These are phyloP conservation scores for Pseudopithomyces chartarum DNA, from an alignment of 2,329 filamentous ascomycete species.

Conservation along the genomic window DNA sequence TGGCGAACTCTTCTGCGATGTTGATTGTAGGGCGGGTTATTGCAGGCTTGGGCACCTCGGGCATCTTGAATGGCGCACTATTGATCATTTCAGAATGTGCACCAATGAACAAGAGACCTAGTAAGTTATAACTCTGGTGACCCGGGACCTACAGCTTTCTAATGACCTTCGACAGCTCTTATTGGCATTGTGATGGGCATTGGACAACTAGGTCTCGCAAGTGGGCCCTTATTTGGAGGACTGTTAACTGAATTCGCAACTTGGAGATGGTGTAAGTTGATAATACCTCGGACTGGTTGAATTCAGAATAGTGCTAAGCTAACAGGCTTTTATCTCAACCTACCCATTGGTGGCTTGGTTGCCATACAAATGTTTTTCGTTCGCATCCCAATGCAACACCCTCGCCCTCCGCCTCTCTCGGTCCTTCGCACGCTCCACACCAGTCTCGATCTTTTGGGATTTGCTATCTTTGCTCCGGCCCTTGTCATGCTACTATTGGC, in stretches of 20 bases:
- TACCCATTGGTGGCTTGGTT: not conserved
- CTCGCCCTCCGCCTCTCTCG: not conserved
- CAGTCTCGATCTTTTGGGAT: constrained; percentile 9
- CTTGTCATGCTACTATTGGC: constrained; percentile 19
- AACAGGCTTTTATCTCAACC: constrained; percentile 2
- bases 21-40: constrained; percentile 10
- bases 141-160: not conserved
- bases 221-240: constrained; percentile 10
- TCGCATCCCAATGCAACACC: not conserved
- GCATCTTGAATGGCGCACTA: constrained; percentile 7
- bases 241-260: constrained; percentile 4
- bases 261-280: constrained; percentile 7
- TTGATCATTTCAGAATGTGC: constrained; percentile 2
- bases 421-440: not conserved
- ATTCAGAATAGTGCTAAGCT: not conserved
- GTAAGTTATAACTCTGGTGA: not conserved
- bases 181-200: not conserved
- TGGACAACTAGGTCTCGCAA: not conserved
- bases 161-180: not conserved
- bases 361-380: not conserved
- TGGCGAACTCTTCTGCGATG: constrained; percentile 7
- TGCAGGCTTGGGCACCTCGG: constrained; percentile 8
- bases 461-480: constrained; percentile 15
- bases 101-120: constrained; percentile 5
- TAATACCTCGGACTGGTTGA: not conserved